Evolutionary conservation across 371 early-diverging fungal genomes (phyloP).

Genomic region (Mucor circinelloides): DNA sequence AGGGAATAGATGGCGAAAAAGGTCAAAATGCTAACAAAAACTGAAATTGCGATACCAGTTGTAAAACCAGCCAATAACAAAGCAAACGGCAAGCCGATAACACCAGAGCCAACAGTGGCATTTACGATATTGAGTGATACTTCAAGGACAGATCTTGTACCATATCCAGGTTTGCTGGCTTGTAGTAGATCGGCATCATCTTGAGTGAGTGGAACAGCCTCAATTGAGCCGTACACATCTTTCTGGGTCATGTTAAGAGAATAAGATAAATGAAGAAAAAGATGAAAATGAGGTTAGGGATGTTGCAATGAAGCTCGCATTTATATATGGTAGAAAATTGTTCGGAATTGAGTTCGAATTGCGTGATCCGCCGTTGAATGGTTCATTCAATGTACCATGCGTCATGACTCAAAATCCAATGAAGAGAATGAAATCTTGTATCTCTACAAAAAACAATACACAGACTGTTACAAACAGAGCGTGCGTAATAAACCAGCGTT

Average conservation of each 20-base stretch:
- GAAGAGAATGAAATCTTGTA: neutral
- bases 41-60: constrained; percentile 51
- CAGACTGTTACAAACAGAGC: neutral
- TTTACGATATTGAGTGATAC: constrained; percentile 60
- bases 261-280: neutral
- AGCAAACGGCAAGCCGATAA: constrained; percentile 59
- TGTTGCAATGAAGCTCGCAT: neutral
- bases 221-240: constrained; percentile 15
- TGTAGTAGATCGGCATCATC: constrained; percentile 38
- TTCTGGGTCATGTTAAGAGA: neutral
- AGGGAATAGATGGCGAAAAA: constrained; percentile 50
- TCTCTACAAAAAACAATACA: neutral
- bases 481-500: neutral
- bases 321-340: neutral
- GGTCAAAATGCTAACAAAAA: constrained; percentile 48
- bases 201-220: neutral
- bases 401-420: constrained; percentile 1
- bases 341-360: neutral
- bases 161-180: constrained; percentile 42
- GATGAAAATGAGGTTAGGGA: neutral
- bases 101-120: constrained; percentile 64
- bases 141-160: constrained; percentile 34
- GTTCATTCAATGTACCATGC: neutral
- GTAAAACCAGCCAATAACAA: constrained; percentile 56
- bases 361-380: neutral